Conservation (phyloP, 1,284 basidiomycete genomes). For the Tylopilus orsonianus region DNA sequence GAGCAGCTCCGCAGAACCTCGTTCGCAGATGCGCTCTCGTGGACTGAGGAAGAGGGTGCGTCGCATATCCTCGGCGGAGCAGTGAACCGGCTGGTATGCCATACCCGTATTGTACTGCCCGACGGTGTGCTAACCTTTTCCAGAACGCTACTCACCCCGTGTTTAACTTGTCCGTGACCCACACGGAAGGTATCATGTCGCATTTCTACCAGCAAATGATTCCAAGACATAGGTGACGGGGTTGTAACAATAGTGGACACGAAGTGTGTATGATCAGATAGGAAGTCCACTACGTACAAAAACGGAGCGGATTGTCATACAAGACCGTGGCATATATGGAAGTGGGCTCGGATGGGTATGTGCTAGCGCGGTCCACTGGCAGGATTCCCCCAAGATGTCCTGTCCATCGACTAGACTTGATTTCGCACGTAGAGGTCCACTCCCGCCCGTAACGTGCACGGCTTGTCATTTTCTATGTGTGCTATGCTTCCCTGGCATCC, state of each 20-base stretch:
- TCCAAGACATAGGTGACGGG: constrained; percentile 27
- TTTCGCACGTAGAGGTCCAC: too few relatives aligned
- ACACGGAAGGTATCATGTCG: constrained; percentile 69
- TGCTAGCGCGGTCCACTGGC: too few relatives aligned
- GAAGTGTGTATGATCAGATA: background rate
- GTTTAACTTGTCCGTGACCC: constrained; percentile 81
- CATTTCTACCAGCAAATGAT: constrained; percentile 74
- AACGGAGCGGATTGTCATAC: too few relatives aligned
- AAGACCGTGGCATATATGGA: too few relatives aligned
- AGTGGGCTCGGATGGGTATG: too few relatives aligned
- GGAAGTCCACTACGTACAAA: too few relatives aligned
- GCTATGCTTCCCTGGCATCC: too few relatives aligned
- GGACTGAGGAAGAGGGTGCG: constrained; percentile 73
- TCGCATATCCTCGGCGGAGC: constrained; percentile 64
- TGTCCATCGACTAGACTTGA: too few relatives aligned
- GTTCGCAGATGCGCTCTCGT: constrained; percentile 65
- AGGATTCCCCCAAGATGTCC: too few relatives aligned
- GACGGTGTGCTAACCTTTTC: background rate
- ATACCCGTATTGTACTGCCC: background rate
- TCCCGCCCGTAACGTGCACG: too few relatives aligned
- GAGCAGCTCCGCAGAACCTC: constrained; percentile 49
- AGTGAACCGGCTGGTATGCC: constrained; percentile 69
- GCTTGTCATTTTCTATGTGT: too few relatives aligned
- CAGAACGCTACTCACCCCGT: constrained; percentile 89
- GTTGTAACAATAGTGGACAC: background rate